phyloP scores from a whole-genome alignment of 2,329 filamentous ascomycete species.

The Microcyclospora tardicrescens region DNA sequence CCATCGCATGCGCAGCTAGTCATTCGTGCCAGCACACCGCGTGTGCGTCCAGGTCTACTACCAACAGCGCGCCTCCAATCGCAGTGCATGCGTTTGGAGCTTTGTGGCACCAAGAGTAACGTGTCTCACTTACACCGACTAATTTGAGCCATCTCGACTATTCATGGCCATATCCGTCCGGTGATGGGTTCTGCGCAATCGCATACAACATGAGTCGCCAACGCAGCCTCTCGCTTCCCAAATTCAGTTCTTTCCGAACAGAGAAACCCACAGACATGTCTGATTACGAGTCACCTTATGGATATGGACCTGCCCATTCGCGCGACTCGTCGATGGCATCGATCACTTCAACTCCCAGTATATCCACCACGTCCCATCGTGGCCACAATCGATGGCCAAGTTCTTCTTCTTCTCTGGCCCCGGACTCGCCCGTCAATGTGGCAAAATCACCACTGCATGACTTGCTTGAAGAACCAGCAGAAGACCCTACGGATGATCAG shows the following conservation, averaged over 20 bases:
- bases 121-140: conserved; percentile 10
- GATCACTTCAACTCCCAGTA: conserved; percentile 56
- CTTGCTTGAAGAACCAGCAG: conserved; percentile 66
- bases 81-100: too few species aligned
- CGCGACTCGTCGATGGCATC: conserved; percentile 34
- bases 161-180: neutral
- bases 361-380: conserved; percentile 53
- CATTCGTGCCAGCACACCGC: conserved; percentile 14
- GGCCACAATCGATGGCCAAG: conserved; percentile 56
- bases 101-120: neutral
- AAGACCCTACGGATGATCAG: too few species aligned
- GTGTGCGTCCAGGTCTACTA: conserved; percentile 2
- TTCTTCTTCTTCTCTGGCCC: conserved; percentile 65
- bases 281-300: conserved; percentile 12
- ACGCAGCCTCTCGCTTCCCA: conserved; percentile 17
- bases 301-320: conserved; percentile 18
- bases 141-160: conserved; percentile 8
- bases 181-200: too few species aligned
- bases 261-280: conserved; percentile 10
- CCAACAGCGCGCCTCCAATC: too few species aligned
- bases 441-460: conserved; percentile 61
- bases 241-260: conserved; percentile 7
- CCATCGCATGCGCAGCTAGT: conserved; percentile 3
- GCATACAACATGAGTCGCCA: conserved; percentile 17
- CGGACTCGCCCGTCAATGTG: conserved; percentile 44